phyloP scores from a whole-genome alignment of 2,329 filamentous ascomycete genomes.

The Exophiala sp. region DNA sequence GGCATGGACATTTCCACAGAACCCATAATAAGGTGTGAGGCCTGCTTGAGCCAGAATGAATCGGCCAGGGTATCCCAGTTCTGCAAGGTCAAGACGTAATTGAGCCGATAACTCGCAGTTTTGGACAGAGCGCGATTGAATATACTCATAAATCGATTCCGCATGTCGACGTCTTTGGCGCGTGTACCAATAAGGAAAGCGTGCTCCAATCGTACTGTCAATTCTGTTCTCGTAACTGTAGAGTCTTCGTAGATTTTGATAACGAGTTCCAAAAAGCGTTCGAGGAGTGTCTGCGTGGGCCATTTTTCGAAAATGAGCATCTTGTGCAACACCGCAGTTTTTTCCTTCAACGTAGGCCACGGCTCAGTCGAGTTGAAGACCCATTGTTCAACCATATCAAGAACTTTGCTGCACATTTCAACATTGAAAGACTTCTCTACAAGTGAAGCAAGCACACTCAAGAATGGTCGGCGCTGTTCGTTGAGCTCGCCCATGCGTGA shows the following conservation, averaged over 20 bases:
- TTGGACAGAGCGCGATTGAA: slow-evolving; percentile 95
- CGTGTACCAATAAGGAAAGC: slow-evolving; percentile 94
- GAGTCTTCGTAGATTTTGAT: slow-evolving; percentile 98
- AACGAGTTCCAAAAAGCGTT: slow-evolving; percentile 90
- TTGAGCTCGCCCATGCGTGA: slow-evolving; percentile 88
- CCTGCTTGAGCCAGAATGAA: slow-evolving; percentile 95
- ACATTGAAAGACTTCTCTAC: slow-evolving; percentile 92
- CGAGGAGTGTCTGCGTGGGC: slow-evolving; percentile 76
- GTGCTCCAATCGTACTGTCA: slow-evolving; percentile 96
- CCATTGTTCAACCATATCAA: slow-evolving; percentile 93
- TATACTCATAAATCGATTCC: slow-evolving; percentile 92
- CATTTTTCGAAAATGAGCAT: slow-evolving; percentile 95
- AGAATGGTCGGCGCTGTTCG: slow-evolving; percentile 85
- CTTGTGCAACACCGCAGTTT: slow-evolving; percentile 97
- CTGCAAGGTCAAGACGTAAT: slow-evolving; percentile 84
- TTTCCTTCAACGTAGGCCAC: slow-evolving; percentile 96
- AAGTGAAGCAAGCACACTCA: slow-evolving; percentile 89
- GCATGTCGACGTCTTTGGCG: slow-evolving; percentile 92
- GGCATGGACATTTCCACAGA: slow-evolving; percentile 81
- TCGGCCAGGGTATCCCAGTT: slow-evolving; percentile 96
- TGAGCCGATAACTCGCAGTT: slow-evolving; percentile 80
- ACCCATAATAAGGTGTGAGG: slow-evolving; percentile 86
- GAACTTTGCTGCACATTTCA: slow-evolving; percentile 82
- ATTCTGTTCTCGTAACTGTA: slow-evolving; percentile 88
- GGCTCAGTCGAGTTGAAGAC: slow-evolving; percentile 93